Percentiles rank a stretch among this genome's conserved stretches.
phyloP scores from a whole-genome alignment of 108 stramenopile genomes.

The Craspedostauros australis region DNA sequence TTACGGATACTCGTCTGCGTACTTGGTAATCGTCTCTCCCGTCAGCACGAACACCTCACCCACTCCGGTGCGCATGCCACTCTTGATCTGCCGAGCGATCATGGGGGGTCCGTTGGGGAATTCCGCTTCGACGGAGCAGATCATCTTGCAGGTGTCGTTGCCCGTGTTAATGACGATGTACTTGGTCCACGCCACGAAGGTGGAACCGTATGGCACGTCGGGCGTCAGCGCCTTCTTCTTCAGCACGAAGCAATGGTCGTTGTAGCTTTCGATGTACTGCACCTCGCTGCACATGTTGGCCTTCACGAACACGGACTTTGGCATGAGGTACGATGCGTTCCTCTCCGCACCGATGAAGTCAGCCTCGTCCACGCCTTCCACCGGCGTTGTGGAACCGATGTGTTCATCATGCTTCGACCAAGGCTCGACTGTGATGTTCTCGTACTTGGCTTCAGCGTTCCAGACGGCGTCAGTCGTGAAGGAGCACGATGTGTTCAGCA shows the following conservation, averaged over 20 bases:
- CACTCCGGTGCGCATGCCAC: slow-evolving; percentile 72
- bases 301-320: slow-evolving; percentile 68
- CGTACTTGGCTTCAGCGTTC: slow-evolving; percentile 50
- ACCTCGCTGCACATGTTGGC: slow-evolving; percentile 72
- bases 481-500: slow-evolving; percentile 40
- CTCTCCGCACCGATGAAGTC: slow-evolving; percentile 51
- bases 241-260: slow-evolving; percentile 59
- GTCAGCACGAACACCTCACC: slow-evolving; percentile 61
- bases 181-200: slow-evolving; percentile 73
- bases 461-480: slow-evolving; percentile 60
- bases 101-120: slow-evolving; percentile 80
- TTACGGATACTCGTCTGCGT: slow-evolving; percentile 60
- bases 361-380: slow-evolving; percentile 36
- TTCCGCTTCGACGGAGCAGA: slow-evolving; percentile 69
- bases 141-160: slow-evolving; percentile 53
- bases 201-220: slow-evolving; percentile 69
- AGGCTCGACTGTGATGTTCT: slow-evolving; percentile 41
- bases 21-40: slow-evolving; percentile 62
- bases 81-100: slow-evolving; percentile 68
- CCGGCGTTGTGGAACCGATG: slow-evolving; percentile 44
- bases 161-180: slow-evolving; percentile 64
- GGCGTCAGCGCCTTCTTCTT: slow-evolving; percentile 70
- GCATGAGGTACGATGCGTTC: slow-evolving; percentile 58
- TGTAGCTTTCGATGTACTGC: slow-evolving; percentile 49
- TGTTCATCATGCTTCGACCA: slow-evolving; percentile 53